phyloP scores from a whole-genome alignment of 2,329 filamentous ascomycete genomes.

The Ceratocystis colombiana region DNA sequence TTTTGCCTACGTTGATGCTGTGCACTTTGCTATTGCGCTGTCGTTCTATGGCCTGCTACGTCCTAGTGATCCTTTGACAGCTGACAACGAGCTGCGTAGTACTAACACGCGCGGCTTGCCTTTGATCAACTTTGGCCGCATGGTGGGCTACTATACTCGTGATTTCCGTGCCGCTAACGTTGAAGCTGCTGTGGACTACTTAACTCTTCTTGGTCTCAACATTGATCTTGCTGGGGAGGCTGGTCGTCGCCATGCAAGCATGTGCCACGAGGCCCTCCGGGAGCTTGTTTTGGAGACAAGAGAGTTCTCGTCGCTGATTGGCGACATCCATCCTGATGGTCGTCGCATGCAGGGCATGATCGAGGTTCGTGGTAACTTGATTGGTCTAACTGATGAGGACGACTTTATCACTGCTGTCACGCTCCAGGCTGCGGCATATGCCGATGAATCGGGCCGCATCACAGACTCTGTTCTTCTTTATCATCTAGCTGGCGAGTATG shows the following conservation, averaged over 20 bases:
- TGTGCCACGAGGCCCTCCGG: constrained; percentile 86
- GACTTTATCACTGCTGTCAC: constrained; percentile 90
- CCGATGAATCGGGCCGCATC: constrained; percentile 85
- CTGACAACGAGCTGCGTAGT: constrained; percentile 59
- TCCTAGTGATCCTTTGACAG: constrained; percentile 68
- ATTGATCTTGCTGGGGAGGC: constrained; percentile 65
- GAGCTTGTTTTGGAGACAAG: constrained; percentile 94
- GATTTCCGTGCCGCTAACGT: constrained; percentile 90
- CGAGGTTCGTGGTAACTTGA: constrained; percentile 71
- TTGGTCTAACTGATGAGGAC: constrained; percentile 66
- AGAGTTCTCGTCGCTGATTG: constrained; percentile 87
- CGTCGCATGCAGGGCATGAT: constrained; percentile 77
- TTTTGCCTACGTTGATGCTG: constrained; percentile 84
- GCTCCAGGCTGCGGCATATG: constrained; percentile 78
- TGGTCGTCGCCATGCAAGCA: constrained; percentile 63
- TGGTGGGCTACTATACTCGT: constrained; percentile 89
- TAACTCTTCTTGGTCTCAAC: constrained; percentile 84
- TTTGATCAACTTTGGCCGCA: constrained; percentile 87
- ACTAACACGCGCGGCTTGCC: constrained; percentile 58
- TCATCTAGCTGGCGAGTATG: constrained; percentile 89
- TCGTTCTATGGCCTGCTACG: constrained; percentile 83
- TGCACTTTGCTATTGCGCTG: constrained; percentile 86
- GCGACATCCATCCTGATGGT: constrained; percentile 80
- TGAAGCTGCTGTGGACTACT: constrained; percentile 84
- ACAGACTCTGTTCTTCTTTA: constrained; percentile 92